These are phyloP conservation scores for Mortierella sp. DNA, from an alignment of 371 early-diverging fungal species.

Conservation along the genomic window DNA sequence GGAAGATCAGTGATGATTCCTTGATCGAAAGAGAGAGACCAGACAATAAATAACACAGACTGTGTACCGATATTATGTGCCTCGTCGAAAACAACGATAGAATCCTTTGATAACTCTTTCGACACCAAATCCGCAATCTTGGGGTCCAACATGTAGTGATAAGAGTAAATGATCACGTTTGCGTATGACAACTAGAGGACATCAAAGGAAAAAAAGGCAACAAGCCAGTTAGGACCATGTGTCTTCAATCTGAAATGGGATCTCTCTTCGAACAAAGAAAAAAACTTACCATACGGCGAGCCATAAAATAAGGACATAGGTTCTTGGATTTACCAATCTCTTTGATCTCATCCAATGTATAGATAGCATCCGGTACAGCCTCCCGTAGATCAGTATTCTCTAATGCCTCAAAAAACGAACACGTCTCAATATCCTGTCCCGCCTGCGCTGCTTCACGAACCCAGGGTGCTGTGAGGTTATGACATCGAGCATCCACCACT, in stretches of 20 bases:
- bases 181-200: constrained; percentile 79
- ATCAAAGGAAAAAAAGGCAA: background rate
- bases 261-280: too few species aligned
- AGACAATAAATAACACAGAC: too few species aligned
- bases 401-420: constrained; percentile 85
- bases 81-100: constrained; percentile 99
- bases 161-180: constrained; percentile 99
- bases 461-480: constrained; percentile 95
- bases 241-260: too few species aligned
- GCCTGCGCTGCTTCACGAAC: constrained; percentile 77
- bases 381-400: constrained; percentile 77
- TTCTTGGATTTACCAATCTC: constrained; percentile 77
- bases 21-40: too few species aligned
- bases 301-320: constrained; percentile 97
- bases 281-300: constrained; percentile 79
- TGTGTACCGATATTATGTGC: constrained; percentile 98
- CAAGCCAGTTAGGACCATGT: too few species aligned
- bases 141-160: constrained; percentile 99
- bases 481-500: constrained; percentile 91
- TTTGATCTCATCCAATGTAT: constrained; percentile 95
- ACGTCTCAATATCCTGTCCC: constrained; percentile 69
- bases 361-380: constrained; percentile 90
- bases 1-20: background rate
- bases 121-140: constrained; percentile 98
- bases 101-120: constrained; percentile 92